Evolutionary conservation across 2,329 filamentous ascomycete species (phyloP), one percentile per base, ranked within the genome.

Genomic region (Davidsoniella virescens): DNA sequence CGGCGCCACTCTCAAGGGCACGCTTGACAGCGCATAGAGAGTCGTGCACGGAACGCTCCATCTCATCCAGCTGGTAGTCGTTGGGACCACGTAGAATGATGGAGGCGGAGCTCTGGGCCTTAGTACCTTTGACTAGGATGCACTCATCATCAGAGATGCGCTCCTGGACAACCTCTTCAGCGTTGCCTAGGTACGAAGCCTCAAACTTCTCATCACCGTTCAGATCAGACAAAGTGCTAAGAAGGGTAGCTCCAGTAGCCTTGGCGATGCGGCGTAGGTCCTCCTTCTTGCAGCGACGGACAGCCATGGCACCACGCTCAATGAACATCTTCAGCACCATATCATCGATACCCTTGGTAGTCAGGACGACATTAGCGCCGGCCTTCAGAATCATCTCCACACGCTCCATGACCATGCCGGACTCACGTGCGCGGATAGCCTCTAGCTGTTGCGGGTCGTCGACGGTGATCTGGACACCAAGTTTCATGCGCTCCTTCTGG

Each of bases 201-300:
- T 98, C 92, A 60, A 96, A 98, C 63, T 84, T 87, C 71, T 98
- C 92, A 63, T 98, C 92, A 53, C 92, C 92, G 63, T 98, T 96
- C 56, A 98, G 72, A 64, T 98, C 93, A 4, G 92, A 96, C 44
- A 98, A 73, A 6, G 87, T 90, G 72, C 84, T 90, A 58, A 98
- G 78, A 52, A 98, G 73, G 16, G 88, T 95, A 17, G 90, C 92
- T 52, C 92, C 92, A 5, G 92, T 94, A 5, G 92, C 92, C 71
- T 84, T 94, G 53, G 92, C 92, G 68, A 98, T 96, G 59, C 92
- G 81, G 63, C 92, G 76, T 54, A 98, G 71, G 61, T 98, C 92
- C 70, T 98, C 92, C 76, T 98, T 98, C 75, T 96, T 98, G 69
- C 90, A 96, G 63, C 92, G 77, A 61, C 92, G 78, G 47, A 98